Conservation (phyloP, 495 filamentous ascomycete species). For the Trichoderma parareesei region DNA sequence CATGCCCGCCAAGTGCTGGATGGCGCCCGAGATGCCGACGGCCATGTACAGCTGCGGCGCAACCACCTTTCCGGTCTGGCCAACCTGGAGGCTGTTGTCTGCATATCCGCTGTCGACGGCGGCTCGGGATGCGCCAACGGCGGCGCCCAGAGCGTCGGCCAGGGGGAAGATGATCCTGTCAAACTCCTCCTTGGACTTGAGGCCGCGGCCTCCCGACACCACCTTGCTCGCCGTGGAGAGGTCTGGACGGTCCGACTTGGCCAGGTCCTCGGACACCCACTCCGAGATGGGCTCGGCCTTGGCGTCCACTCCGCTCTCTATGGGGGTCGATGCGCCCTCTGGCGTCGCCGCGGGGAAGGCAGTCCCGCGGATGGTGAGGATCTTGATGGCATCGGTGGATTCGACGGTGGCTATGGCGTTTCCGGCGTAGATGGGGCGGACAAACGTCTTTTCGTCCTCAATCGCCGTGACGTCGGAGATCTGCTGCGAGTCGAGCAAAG, state of each 20-base stretch:
- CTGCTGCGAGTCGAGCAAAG: slow-evolving; percentile 84
- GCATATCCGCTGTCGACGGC: slow-evolving; percentile 97
- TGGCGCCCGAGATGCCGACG: slow-evolving; percentile 91
- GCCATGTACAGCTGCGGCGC: slow-evolving; percentile 93
- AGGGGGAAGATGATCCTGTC: slow-evolving; percentile 84
- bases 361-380: slow-evolving; percentile 87
- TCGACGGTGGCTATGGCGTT: slow-evolving; percentile 98
- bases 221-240: slow-evolving; percentile 80
- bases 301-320: slow-evolving; percentile 62
- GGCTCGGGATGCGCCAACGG: slow-evolving; percentile 87
- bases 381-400: slow-evolving; percentile 74
- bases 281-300: slow-evolving; percentile 64
- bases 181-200: slow-evolving; percentile 97
- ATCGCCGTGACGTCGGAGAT: slow-evolving; percentile 85
- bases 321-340: slow-evolving; percentile 43
- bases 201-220: slow-evolving; percentile 86
- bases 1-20: slow-evolving; percentile 98
- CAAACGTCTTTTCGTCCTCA: slow-evolving; percentile 87
- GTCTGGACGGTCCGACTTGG: slow-evolving; percentile 91
- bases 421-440: slow-evolving; percentile 94
- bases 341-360: slow-evolving; percentile 62
- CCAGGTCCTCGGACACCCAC: slow-evolving; percentile 90
- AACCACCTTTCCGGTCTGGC: slow-evolving; percentile 97
- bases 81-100: slow-evolving; percentile 98
- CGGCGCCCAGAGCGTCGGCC: slow-evolving; percentile 84